Evolutionary conservation across 306 rosid species (phyloP).

Genomic region (Gastrolobium villosum): DNA sequence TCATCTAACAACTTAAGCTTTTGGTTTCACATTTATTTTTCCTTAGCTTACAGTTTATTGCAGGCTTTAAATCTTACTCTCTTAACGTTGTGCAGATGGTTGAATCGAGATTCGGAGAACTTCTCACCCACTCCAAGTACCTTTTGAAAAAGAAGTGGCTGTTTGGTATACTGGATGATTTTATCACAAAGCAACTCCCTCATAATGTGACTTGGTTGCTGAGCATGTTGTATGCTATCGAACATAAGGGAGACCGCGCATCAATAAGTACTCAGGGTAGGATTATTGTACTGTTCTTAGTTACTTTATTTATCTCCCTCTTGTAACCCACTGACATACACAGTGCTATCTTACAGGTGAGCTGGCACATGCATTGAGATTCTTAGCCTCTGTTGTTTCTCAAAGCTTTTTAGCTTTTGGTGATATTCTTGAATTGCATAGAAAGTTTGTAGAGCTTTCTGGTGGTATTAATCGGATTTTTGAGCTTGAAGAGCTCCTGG

Average conservation of each 20-base stretch:
- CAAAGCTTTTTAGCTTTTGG: conserved; percentile 99
- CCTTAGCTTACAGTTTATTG: conserved; percentile 39
- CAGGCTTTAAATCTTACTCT: conserved; percentile 38
- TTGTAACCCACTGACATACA: conserved; percentile 22
- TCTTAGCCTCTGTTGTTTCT: conserved; percentile 97
- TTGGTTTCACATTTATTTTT: conserved; percentile 1
- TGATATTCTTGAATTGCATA: conserved; percentile 93
- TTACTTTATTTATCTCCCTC: conserved; percentile 31
- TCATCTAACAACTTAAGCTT: no score
- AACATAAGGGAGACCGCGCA: conserved; percentile 93
- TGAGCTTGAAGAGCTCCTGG: conserved; percentile 93
- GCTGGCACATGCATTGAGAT: conserved; percentile 97
- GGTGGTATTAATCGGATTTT: conserved; percentile 91
- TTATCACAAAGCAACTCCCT: conserved; percentile 95
- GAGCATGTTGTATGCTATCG: conserved; percentile 94
- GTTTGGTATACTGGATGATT: conserved; percentile 92
- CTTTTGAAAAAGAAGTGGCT: conserved; percentile 92
- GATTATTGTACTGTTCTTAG: conserved; percentile 44
- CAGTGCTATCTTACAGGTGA: conserved; percentile 69
- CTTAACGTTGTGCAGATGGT: conserved; percentile 77
- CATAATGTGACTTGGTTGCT: conserved; percentile 99
- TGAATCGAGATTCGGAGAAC: conserved; percentile 90
- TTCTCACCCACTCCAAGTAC: conserved; percentile 74
- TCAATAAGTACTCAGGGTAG: conserved; percentile 83
- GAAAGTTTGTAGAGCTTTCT: conserved; percentile 91